Percentiles rank a stretch among this genome's conserved stretches.
Evolutionary conservation across 2,329 filamentous ascomycete species (phyloP).

Genomic region (Sarocladiaceae sp.): DNA sequence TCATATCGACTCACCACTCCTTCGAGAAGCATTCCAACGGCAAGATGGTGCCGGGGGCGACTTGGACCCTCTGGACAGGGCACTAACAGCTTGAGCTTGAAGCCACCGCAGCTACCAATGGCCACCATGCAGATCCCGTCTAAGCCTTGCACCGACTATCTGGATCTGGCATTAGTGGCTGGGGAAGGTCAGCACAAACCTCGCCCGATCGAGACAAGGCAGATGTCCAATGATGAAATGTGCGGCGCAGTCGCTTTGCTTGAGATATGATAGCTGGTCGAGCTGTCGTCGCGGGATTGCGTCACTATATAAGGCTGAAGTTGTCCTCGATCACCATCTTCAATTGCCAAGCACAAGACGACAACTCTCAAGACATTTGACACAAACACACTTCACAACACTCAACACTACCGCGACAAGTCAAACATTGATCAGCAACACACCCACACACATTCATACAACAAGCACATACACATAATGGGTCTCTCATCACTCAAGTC

Average conservation of each 20-base stretch:
- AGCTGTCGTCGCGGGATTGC: background rate
- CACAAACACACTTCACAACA: too few relatives aligned
- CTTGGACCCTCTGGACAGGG: too few relatives aligned
- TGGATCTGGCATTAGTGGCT: background rate
- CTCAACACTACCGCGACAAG: too few relatives aligned
- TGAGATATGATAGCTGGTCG: background rate
- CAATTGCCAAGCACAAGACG: too few relatives aligned
- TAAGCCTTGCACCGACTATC: background rate
- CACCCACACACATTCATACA: background rate
- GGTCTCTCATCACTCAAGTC: background rate
- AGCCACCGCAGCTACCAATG: too few relatives aligned
- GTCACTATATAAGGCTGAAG: background rate
- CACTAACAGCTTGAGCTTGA: too few relatives aligned
- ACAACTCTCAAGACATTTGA: too few relatives aligned
- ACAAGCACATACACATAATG: background rate
- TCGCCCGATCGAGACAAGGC: background rate
- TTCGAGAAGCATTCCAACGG: too few relatives aligned
- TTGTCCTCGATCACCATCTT: too few relatives aligned
- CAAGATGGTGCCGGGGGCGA: too few relatives aligned
- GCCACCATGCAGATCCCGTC: constrained; percentile 4
- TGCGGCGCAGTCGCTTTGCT: background rate
- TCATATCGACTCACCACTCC: too few relatives aligned
- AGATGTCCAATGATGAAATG: background rate
- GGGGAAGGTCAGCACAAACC: background rate
- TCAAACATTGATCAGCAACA: too few relatives aligned